A percentile compares a stretch with the other conserved stretches of the same genome.
Conservation (phyloP, 805 yeast species). For the Middelhovenomyces tepae region DNA sequence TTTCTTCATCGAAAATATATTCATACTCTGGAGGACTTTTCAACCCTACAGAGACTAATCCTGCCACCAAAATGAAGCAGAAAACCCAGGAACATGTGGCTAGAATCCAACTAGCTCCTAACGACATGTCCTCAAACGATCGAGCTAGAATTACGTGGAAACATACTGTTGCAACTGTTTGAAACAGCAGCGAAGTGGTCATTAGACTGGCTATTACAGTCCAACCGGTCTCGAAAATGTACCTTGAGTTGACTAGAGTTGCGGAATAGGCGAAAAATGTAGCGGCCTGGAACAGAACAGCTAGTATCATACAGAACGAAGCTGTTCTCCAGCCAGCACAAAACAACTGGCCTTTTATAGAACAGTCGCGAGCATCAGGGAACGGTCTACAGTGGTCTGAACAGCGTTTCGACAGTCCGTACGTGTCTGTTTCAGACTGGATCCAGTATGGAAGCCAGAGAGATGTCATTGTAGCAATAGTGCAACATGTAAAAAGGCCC, state of each 20-base stretch:
- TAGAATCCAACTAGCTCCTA: conserved; percentile 17
- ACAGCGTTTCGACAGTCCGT: too few relatives aligned
- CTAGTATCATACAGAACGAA: conserved; percentile 19
- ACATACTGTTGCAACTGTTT: conserved; percentile 3
- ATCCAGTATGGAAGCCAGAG: conserved; percentile 9
- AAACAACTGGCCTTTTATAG: conserved; percentile 13
- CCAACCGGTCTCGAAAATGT: conserved; percentile 14
- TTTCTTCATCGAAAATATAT: conserved; percentile 14
- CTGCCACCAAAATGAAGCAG: conserved; percentile 11
- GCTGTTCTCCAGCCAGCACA: conserved; percentile 25
- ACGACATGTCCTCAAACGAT: conserved; percentile 17
- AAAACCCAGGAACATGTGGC: conserved; percentile 15
- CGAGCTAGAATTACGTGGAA: conserved; percentile 13
- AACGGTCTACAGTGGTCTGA: conserved; percentile 15
- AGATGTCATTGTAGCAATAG: conserved; percentile 6
- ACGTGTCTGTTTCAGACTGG: too few relatives aligned
- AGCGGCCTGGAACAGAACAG: conserved; percentile 18
- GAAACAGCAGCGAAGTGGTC: conserved; percentile 4
- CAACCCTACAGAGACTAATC: conserved; percentile 18
- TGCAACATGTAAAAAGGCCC: conserved; percentile 4
- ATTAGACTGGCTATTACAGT: conserved; percentile 8
- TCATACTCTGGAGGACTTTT: conserved; percentile 13
- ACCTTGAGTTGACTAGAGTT: conserved; percentile 14
- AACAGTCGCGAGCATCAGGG: conserved; percentile 17
- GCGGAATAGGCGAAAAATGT: conserved; percentile 17